A percentile compares a stretch with the other conserved stretches of the same genome.
phyloP scores from a whole-genome alignment of 768 basidiomycete genomes.

The Mycena capillaripes region DNA sequence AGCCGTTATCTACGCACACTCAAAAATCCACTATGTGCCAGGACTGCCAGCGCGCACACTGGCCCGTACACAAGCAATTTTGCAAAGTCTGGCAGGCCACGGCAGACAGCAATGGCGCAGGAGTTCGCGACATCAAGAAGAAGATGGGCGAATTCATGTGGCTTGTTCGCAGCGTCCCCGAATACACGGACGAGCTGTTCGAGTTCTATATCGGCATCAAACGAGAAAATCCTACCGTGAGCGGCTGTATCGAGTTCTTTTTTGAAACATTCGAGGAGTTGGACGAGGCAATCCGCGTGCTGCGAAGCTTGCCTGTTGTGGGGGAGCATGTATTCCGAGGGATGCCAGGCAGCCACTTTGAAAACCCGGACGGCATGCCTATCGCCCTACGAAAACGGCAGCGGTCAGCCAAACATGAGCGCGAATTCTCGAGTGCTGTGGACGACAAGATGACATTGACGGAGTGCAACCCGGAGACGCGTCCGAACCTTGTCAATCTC shows the following conservation, averaged over 20 bases:
- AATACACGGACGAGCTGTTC: conserved; percentile 24
- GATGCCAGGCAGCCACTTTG: neutral
- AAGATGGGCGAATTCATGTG: conserved; percentile 29
- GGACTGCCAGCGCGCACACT: conserved; percentile 32
- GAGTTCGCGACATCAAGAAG: conserved; percentile 27
- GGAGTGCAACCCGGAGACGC: neutral
- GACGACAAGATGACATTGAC: conserved; percentile 17
- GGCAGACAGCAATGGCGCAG: conserved; percentile 7
- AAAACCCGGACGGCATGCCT: neutral
- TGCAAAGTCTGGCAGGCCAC: conserved; percentile 19
- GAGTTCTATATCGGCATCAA: neutral
- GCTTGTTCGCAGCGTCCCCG: conserved; percentile 20
- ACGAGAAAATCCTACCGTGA: neutral
- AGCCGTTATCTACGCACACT: neutral
- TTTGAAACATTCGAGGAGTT: conserved; percentile 12
- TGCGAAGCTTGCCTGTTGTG: conserved; percentile 7
- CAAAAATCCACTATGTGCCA: neutral
- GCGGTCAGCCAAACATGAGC: neutral
- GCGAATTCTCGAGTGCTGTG: conserved; percentile 7
- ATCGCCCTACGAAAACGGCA: conserved; percentile 11
- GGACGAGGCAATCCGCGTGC: conserved; percentile 16
- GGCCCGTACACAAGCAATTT: conserved; percentile 28
- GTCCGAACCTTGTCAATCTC: conserved; percentile 24
- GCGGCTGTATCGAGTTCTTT: conserved; percentile 22
- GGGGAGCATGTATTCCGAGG: conserved; percentile 12